Conservation (phyloP, 2,329 filamentous ascomycete genomes). For the Ceratocystis diversiconidia region DNA sequence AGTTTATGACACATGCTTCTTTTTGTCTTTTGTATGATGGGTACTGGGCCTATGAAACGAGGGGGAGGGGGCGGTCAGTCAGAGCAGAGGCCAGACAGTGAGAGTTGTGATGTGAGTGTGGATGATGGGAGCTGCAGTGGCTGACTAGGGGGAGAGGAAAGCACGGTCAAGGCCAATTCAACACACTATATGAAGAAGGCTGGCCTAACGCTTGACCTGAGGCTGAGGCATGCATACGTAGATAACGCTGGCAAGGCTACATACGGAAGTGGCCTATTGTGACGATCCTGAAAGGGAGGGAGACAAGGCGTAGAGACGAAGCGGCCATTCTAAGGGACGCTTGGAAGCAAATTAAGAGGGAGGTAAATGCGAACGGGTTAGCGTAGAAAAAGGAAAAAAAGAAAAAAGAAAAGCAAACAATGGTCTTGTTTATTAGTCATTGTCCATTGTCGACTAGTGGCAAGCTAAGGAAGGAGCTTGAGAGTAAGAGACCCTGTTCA, state of each 20-base stretch:
- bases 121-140: not conserved
- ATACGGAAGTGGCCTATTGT: no score
- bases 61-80: not conserved
- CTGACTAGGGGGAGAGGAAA: no score
- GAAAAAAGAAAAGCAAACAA: not conserved
- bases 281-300: not conserved
- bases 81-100: not conserved
- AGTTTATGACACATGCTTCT: not conserved
- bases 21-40: not conserved
- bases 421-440: not conserved
- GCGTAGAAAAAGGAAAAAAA: not conserved
- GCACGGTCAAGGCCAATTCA: no score
- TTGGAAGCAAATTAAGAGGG: constrained; percentile 5
- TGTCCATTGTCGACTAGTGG: not conserved
- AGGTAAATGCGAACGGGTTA: not conserved
- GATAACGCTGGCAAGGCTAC: no score
- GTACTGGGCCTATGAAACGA: not conserved
- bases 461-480: not conserved
- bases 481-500: not conserved
- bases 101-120: not conserved
- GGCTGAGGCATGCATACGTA: not conserved
- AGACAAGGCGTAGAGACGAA: not conserved
- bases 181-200: no score
- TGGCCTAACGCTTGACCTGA: no score
- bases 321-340: no score